A percentile compares a stretch with the other conserved stretches of the same genome.
These are phyloP conservation scores for Nannizziopsis barbatae DNA, from an alignment of 2,329 filamentous ascomycete species.

Conservation along the genomic window DNA sequence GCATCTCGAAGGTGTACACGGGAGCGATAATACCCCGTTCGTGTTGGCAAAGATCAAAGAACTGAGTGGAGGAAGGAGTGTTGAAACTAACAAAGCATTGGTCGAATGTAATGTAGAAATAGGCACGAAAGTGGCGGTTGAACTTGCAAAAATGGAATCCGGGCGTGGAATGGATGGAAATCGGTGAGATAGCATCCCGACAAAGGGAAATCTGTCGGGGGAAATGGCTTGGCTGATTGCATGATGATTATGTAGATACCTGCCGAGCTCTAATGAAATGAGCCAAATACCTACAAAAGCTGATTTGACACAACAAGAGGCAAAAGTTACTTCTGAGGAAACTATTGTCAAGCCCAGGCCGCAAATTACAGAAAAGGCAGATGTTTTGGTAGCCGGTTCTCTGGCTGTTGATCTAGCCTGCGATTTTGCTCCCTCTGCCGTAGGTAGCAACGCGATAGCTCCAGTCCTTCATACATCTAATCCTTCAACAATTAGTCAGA, in stretches of 20 bases:
- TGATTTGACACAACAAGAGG: conserved; percentile 17
- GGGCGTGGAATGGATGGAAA: conserved; percentile 19
- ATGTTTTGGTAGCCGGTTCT: conserved; percentile 82
- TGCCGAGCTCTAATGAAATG: conserved; percentile 16
- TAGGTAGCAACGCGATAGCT: conserved; percentile 22
- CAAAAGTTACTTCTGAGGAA: conserved; percentile 13
- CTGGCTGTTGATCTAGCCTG: conserved; percentile 81
- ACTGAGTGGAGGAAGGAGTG: conserved; percentile 59
- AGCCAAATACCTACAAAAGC: conserved; percentile 18
- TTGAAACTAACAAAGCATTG: conserved; percentile 61
- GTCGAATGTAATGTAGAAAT: conserved; percentile 56
- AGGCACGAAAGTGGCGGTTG: conserved; percentile 54
- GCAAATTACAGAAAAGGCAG: conserved; percentile 29
- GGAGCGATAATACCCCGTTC: conserved; percentile 74
- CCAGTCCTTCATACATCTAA: conserved; percentile 66
- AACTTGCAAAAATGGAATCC: conserved; percentile 47
- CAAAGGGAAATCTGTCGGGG: conserved; percentile 5
- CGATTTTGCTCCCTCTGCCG: conserved; percentile 51
- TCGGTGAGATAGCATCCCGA: conserved; percentile 30
- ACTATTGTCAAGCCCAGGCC: neutral
- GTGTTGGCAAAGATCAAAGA: conserved; percentile 69
- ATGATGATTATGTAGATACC: conserved; percentile 19
- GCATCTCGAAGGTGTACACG: conserved; percentile 53
- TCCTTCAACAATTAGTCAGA: conserved; percentile 66
- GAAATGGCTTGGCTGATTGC: conserved; percentile 27